phyloP scores from a whole-genome alignment of 2,329 filamentous ascomycete species.

The Claviceps africana region DNA sequence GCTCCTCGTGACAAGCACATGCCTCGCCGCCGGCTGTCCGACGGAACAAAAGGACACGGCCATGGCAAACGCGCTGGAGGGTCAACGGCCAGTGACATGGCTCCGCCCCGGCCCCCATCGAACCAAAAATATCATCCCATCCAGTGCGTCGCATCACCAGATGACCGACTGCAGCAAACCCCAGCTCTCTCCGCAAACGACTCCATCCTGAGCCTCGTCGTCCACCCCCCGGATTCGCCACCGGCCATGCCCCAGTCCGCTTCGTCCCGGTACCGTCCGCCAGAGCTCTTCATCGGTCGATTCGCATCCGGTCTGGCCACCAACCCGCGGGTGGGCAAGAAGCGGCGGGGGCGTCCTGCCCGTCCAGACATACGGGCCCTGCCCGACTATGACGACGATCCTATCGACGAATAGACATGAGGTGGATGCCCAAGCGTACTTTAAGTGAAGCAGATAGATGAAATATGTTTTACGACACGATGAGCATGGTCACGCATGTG shows the following conservation, averaged over 20 bases:
- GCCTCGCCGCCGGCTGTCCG: background rate
- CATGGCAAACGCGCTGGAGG: background rate
- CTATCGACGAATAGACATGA: slow-evolving; percentile 14
- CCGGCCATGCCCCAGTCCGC: background rate
- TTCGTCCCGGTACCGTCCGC: slow-evolving; percentile 2
- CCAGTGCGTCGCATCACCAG: background rate
- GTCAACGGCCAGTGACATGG: background rate
- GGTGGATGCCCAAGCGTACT: too few relatives aligned
- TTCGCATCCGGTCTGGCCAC: slow-evolving; percentile 9
- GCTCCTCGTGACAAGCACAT: background rate
- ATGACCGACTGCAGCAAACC: background rate
- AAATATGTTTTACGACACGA: background rate
- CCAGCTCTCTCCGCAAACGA: background rate
- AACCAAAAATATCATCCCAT: slow-evolving; percentile 5
- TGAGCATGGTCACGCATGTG: background rate
- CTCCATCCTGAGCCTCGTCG: slow-evolving; percentile 6
- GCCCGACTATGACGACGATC: slow-evolving; percentile 19
- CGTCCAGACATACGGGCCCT: slow-evolving; percentile 20
- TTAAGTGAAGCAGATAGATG: background rate
- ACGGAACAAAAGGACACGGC: background rate
- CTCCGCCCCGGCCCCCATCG: slow-evolving; percentile 2
- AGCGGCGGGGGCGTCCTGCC: slow-evolving; percentile 10
- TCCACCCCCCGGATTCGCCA: background rate
- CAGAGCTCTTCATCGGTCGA: slow-evolving; percentile 16
- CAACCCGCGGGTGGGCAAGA: slow-evolving; percentile 7